phyloP scores from a whole-genome alignment of 2,329 filamentous ascomycete species.

The Xylariaceae sp. region DNA sequence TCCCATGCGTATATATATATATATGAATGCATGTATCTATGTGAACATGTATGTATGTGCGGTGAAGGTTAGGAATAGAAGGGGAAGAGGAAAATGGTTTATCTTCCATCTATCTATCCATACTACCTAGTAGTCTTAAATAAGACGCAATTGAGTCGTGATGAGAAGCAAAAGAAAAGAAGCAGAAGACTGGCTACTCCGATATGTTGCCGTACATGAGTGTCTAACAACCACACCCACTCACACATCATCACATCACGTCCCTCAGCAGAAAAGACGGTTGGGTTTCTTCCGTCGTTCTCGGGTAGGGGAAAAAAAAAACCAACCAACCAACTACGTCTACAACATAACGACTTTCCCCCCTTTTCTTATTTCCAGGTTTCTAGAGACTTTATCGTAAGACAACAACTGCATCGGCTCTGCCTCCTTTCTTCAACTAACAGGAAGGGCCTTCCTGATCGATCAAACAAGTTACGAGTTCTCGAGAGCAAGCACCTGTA shows the following conservation, averaged over 20 bases:
- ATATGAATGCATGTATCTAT: too few species aligned
- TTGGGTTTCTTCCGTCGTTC: too few species aligned
- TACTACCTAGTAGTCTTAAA: too few species aligned
- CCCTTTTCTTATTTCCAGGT: too few species aligned
- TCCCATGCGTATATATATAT: too few species aligned
- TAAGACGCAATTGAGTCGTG: background rate
- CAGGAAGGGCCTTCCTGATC: background rate
- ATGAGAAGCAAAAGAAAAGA: constrained; percentile 9
- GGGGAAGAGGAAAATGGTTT: constrained; percentile 1
- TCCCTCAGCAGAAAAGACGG: too few species aligned
- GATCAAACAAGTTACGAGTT: background rate
- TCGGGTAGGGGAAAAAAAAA: too few species aligned
- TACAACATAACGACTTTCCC: background rate
- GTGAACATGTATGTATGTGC: too few species aligned
- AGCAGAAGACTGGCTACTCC: too few species aligned
- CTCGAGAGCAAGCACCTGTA: constrained; percentile 21
- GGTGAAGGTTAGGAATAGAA: too few species aligned
- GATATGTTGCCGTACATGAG: constrained; percentile 8
- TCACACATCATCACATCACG: background rate
- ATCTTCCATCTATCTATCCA: constrained; percentile 10
- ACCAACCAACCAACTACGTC: background rate
- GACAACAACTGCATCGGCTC: background rate
- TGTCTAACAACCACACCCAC: background rate
- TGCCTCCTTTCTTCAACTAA: too few species aligned
- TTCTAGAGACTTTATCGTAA: background rate